phyloP scores from a whole-genome alignment of 139 green algal species.

The Trebouxia sp. region DNA sequence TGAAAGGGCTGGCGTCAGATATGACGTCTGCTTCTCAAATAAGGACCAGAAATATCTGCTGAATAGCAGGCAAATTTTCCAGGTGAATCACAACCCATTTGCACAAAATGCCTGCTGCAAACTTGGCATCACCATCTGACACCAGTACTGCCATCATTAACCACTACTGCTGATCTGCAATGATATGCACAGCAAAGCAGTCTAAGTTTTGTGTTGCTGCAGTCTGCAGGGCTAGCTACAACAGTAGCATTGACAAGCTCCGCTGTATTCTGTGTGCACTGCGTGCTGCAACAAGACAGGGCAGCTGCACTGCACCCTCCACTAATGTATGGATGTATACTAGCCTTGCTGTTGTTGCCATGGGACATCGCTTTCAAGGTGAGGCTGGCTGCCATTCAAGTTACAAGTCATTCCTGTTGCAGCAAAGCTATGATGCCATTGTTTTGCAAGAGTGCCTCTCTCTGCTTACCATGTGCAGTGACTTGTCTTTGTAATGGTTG shows the following conservation, averaged over 20 bases:
- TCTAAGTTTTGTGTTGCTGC: not conserved
- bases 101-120: not conserved
- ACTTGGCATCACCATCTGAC: too few relatives aligned
- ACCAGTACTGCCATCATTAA: too few relatives aligned
- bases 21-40: constrained; percentile 70
- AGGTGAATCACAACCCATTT: constrained; percentile 30
- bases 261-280: constrained; percentile 40
- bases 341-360: constrained; percentile 54
- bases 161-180: too few relatives aligned
- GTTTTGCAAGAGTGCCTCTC: too few relatives aligned
- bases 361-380: constrained; percentile 32
- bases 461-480: too few relatives aligned
- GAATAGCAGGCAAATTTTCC: constrained; percentile 39
- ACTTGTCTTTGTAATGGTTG: too few relatives aligned
- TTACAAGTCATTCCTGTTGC: too few relatives aligned
- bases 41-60: constrained; percentile 64
- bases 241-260: constrained; percentile 40
- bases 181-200: too few relatives aligned
- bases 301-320: constrained; percentile 43
- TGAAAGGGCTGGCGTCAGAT: constrained; percentile 52
- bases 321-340: constrained; percentile 52
- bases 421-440: too few relatives aligned
- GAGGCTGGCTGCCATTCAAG: too few relatives aligned
- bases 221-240: constrained; percentile 48
- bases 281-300: not conserved